Evolutionary conservation across 805 yeast species (phyloP).

Genomic region (Schwanniomyces pseudopolymorphus): DNA sequence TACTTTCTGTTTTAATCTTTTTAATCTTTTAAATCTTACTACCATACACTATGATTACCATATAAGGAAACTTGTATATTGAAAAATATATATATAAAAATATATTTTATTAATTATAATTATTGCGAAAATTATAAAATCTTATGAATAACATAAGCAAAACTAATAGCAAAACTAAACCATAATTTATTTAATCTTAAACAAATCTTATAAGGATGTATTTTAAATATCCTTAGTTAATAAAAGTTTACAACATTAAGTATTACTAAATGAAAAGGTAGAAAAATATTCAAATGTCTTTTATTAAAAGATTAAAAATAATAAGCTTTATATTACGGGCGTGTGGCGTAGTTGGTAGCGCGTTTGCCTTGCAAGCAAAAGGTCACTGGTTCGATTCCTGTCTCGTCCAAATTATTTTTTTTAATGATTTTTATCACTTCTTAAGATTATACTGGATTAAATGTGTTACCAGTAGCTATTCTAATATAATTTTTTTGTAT

Average conservation of each 20-base stretch:
- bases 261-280: not conserved
- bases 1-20: not conserved
- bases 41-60: not conserved
- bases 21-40: not conserved
- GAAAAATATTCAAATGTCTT: not conserved
- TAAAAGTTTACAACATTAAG: too few species aligned
- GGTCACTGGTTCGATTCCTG: conserved; percentile 77
- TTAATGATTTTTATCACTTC: too few species aligned
- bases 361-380: conserved; percentile 72
- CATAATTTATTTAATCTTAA: too few species aligned
- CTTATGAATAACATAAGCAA: too few species aligned
- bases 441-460: too few species aligned
- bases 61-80: not conserved
- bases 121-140: too few species aligned
- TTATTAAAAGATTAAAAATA: not conserved
- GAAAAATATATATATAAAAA: not conserved
- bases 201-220: too few species aligned
- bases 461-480: too few species aligned
- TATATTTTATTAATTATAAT: not conserved
- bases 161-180: too few species aligned
- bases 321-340: conserved; percentile 41
- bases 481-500: too few species aligned
- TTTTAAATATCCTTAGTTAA: too few species aligned
- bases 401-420: conserved; percentile 52
- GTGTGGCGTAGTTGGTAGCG: conserved; percentile 81